Conservation (phyloP, 805 yeast genomes). For the Wickerhamomyces ciferrii region DNA sequence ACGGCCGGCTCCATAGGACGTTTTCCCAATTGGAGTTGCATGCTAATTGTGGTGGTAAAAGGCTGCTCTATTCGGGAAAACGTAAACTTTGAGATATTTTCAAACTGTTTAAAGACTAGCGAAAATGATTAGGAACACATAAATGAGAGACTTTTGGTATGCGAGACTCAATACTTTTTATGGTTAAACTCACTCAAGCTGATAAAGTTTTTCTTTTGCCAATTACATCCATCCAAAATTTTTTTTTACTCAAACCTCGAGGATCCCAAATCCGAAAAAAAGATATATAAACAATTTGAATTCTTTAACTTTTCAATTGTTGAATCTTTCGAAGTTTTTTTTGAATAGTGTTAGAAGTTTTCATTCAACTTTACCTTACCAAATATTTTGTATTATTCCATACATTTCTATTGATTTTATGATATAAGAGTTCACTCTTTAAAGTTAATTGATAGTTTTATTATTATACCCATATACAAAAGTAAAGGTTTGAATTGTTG, state of each 20-base stretch:
- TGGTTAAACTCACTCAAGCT: background rate
- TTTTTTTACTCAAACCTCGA: slow-evolving; percentile 1
- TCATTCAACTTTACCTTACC: background rate
- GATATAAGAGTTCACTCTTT: background rate
- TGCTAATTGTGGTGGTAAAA: background rate
- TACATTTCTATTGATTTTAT: background rate
- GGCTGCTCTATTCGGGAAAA: slow-evolving; percentile 1
- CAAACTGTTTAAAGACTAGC: background rate
- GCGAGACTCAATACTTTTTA: background rate
- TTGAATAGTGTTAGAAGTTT: background rate
- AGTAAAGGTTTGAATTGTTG: background rate
- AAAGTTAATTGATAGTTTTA: background rate
- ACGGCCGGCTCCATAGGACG: background rate
- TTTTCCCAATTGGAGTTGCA: background rate
- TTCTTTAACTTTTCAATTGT: background rate
- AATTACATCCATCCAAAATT: slow-evolving; percentile 2
- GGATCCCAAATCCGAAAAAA: slow-evolving; percentile 1
- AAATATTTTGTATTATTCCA: background rate
- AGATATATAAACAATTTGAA: background rate
- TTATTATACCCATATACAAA: background rate
- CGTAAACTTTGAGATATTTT: slow-evolving; percentile 2
- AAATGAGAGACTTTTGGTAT: background rate
- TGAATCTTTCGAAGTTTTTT: background rate
- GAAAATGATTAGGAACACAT: background rate
- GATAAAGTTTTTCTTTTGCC: slow-evolving; percentile 9